These are phyloP conservation scores for Tardiomyces blankii DNA, from an alignment of 1,139 yeast genomes.

Conservation along the genomic window DNA sequence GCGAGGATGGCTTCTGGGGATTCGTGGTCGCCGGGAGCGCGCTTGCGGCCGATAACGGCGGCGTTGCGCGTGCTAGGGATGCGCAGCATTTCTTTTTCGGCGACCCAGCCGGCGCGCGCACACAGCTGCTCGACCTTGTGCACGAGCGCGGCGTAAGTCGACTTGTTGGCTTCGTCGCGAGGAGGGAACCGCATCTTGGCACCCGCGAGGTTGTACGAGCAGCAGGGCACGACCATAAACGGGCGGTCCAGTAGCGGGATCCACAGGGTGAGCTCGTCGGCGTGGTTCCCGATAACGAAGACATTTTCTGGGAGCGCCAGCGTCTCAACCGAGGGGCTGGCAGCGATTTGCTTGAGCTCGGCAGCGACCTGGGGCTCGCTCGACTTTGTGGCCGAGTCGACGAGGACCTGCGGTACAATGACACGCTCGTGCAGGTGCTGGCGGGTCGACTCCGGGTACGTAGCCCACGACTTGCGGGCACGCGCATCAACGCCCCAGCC, in stretches of 20 bases:
- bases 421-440: slow-evolving; percentile 57
- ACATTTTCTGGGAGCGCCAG: slow-evolving; percentile 56
- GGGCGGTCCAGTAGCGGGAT: slow-evolving; percentile 81
- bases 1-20: neutral
- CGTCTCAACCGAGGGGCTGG: slow-evolving; percentile 47
- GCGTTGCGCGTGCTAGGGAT: slow-evolving; percentile 94
- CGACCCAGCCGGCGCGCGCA: slow-evolving; percentile 64
- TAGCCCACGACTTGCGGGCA: slow-evolving; percentile 75
- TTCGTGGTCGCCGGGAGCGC: neutral
- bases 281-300: slow-evolving; percentile 86
- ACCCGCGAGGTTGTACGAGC: slow-evolving; percentile 82
- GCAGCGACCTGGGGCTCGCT: neutral
- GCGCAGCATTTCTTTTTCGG: slow-evolving; percentile 75
- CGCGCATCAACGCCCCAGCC: slow-evolving; percentile 91
- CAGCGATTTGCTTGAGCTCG: neutral
- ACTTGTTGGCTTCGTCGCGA: slow-evolving; percentile 31
- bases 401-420: slow-evolving; percentile 59
- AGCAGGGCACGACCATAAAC: slow-evolving; percentile 88
- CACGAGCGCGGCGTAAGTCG: slow-evolving; percentile 74
- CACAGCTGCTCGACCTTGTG: slow-evolving; percentile 74
- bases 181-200: slow-evolving; percentile 55
- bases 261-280: slow-evolving; percentile 95
- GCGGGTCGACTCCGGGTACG: slow-evolving; percentile 55
- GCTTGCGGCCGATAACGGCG: slow-evolving; percentile 60
- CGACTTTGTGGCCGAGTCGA: slow-evolving; percentile 16